Conservation (phyloP, 768 basidiomycete genomes). For the Crucibulum laeve region DNA sequence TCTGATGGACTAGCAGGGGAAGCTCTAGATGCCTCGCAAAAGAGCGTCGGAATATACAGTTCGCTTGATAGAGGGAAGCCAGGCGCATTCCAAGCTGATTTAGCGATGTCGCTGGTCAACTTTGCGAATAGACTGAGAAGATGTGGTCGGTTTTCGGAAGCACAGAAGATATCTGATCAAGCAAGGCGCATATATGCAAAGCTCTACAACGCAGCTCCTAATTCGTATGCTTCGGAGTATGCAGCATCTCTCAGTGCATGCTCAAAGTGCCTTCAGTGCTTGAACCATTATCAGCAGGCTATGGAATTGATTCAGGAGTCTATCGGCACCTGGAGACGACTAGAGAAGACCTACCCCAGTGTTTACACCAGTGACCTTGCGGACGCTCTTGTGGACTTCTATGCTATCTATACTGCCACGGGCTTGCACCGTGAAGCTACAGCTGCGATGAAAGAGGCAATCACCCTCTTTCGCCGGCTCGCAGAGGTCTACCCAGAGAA, state of each 20-base stretch:
- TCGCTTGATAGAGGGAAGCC: background rate
- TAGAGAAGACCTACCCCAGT: background rate
- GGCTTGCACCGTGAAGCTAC: background rate
- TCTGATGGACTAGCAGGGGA: background rate
- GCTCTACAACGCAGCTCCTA: background rate
- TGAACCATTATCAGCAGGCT: background rate
- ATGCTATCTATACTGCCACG: background rate
- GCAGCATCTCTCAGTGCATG: background rate
- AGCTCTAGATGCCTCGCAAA: background rate
- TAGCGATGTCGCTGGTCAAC: background rate
- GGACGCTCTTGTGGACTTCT: background rate
- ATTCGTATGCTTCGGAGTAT: background rate
- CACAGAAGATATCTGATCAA: background rate
- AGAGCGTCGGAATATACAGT: background rate
- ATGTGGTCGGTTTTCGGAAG: background rate
- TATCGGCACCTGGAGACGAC: background rate
- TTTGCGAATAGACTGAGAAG: background rate
- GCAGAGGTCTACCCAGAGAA: background rate
- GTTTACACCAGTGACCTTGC: background rate
- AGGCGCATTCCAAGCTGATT: background rate
- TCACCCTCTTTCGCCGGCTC: background rate
- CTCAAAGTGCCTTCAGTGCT: background rate
- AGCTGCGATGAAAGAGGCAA: background rate
- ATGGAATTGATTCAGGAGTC: background rate
- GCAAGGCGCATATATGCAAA: background rate